Evolutionary conservation across 208 protist species (phyloP).

Genomic region (Trypanosoma avium): DNA sequence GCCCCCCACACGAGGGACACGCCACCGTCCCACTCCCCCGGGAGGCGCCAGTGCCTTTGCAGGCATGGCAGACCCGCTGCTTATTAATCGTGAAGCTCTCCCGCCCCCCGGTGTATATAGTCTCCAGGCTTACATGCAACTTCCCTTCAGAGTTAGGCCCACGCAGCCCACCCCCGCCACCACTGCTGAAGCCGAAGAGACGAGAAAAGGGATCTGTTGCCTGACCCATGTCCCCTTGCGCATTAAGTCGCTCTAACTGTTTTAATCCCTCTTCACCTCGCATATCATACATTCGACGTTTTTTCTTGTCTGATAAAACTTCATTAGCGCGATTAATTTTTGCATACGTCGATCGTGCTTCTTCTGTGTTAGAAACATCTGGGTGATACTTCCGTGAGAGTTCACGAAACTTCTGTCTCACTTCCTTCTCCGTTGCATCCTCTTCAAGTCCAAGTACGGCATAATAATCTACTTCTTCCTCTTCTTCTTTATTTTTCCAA

Average conservation of each 20-base stretch:
- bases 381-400: constrained; percentile 83
- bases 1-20: constrained; percentile 65
- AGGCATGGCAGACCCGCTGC: constrained; percentile 83
- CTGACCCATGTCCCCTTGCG: constrained; percentile 23
- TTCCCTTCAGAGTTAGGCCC: constrained; percentile 77
- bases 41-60: constrained; percentile 62
- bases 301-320: constrained; percentile 86
- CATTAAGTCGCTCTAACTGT: constrained; percentile 58
- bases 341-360: constrained; percentile 62
- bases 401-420: constrained; percentile 70
- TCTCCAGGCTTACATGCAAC: constrained; percentile 83
- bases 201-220: constrained; percentile 46
- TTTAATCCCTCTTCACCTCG: constrained; percentile 82
- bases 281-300: constrained; percentile 93
- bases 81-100: constrained; percentile 75
- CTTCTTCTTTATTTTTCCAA: not conserved
- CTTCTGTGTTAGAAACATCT: constrained; percentile 63
- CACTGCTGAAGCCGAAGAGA: constrained; percentile 49
- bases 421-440: constrained; percentile 74
- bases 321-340: constrained; percentile 89
- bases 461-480: constrained; percentile 79
- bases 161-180: constrained; percentile 44
- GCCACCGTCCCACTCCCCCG: constrained; percentile 19
- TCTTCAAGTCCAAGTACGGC: constrained; percentile 60
- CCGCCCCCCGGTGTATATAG: constrained; percentile 92